Evolutionary conservation across 495 filamentous ascomycete genomes (phyloP).

Genomic region (Aspergillus conjunctus): DNA sequence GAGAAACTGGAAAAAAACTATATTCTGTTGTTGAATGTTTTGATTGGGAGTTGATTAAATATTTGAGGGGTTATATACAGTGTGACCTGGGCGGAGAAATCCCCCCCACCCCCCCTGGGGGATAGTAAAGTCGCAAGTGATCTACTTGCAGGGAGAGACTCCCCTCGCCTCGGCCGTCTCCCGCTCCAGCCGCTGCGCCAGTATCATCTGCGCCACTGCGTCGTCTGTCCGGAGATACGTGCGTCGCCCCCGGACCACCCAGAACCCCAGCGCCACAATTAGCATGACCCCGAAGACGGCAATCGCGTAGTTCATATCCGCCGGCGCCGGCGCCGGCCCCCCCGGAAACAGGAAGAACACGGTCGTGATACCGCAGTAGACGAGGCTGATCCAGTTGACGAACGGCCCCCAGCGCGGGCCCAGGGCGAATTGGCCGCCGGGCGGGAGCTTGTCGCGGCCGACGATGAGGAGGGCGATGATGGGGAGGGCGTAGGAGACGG

Average conservation of each 20-base stretch:
- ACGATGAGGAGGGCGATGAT: conserved; percentile 40
- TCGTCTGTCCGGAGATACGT: conserved; percentile 47
- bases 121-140: too few relatives aligned
- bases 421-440: conserved; percentile 39
- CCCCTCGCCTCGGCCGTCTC: conserved; percentile 15
- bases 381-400: conserved; percentile 42
- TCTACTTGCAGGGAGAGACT: too few relatives aligned
- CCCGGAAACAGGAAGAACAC: conserved; percentile 51
- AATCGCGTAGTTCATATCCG: conserved; percentile 52
- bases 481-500: conserved; percentile 48
- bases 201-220: conserved; percentile 43
- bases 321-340: conserved; percentile 37
- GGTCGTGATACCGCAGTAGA: conserved; percentile 46
- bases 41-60: too few relatives aligned
- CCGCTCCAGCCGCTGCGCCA: conserved; percentile 43
- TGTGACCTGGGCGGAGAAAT: too few relatives aligned
- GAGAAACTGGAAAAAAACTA: too few relatives aligned
- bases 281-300: conserved; percentile 54
- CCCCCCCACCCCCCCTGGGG: too few relatives aligned
- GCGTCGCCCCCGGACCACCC: conserved; percentile 39
- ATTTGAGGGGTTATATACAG: too few relatives aligned
- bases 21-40: too few relatives aligned
- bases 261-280: conserved; percentile 45
- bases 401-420: conserved; percentile 32
- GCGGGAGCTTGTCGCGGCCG: conserved; percentile 46